Conservation (phyloP, 345 rosid genomes). For the Boechera divaricarpa region DNA sequence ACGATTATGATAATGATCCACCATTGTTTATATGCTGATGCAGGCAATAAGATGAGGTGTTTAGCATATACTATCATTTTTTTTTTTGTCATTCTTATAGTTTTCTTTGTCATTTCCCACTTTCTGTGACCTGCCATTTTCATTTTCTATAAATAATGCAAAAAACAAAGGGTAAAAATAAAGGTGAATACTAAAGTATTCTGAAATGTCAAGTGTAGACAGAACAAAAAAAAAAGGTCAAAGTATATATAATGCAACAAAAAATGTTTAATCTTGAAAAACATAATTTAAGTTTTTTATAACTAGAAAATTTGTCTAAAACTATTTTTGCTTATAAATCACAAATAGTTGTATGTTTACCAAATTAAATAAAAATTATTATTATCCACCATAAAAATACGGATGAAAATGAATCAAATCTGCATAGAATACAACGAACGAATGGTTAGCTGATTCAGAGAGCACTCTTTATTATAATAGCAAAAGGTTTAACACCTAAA, state of each 20-base stretch:
- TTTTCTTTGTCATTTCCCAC: slow-evolving; percentile 33
- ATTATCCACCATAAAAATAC: background rate
- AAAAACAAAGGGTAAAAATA: background rate
- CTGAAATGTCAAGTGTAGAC: slow-evolving; percentile 15
- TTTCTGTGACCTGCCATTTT: slow-evolving; percentile 48
- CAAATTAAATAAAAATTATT: background rate
- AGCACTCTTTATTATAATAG: slow-evolving; percentile 17
- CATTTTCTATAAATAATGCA: slow-evolving; percentile 3
- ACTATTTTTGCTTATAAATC: background rate
- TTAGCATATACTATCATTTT: slow-evolving; percentile 44
- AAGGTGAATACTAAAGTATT: background rate
- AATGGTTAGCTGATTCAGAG: slow-evolving; percentile 41
- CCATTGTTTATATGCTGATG: slow-evolving; percentile 16
- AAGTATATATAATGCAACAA: background rate
- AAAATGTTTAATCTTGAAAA: background rate
- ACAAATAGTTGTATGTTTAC: background rate
- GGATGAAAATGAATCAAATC: background rate
- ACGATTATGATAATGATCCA: slow-evolving; percentile 24
- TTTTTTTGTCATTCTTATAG: background rate
- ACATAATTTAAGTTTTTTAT: background rate
- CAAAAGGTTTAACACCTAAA: background rate
- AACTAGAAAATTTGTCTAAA: background rate
- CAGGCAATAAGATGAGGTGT: slow-evolving; percentile 48
- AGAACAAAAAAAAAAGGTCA: background rate
- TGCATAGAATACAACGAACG: slow-evolving; percentile 20